Evolutionary conservation across 2,329 filamentous ascomycete species (phyloP).

Genomic region (Helotiales sp.): DNA sequence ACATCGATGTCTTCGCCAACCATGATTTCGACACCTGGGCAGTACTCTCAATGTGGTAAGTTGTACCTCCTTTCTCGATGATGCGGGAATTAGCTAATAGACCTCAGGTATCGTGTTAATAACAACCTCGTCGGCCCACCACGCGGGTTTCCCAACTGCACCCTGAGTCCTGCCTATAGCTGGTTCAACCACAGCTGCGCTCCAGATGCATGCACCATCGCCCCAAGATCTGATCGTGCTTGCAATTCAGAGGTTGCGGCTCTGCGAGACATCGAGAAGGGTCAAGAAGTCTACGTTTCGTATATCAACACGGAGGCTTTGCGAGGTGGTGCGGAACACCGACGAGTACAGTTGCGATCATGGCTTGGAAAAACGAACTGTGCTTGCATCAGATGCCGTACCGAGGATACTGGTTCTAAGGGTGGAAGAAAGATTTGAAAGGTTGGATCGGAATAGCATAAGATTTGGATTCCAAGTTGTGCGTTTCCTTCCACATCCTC

Average conservation of each 20-base stretch:
- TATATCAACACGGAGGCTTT: not conserved
- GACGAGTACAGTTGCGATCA: not conserved
- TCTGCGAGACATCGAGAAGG: slow-evolving; percentile 6
- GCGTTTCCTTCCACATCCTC: too few species aligned
- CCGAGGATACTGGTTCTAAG: not conserved
- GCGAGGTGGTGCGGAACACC: not conserved
- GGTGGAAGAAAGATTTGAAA: too few species aligned
- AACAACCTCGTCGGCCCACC: slow-evolving; percentile 2
- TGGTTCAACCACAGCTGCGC: slow-evolving; percentile 13
- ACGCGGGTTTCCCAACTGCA: not conserved
- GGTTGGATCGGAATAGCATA: too few species aligned
- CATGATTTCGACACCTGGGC: slow-evolving; percentile 7
- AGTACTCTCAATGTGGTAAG: slow-evolving; percentile 8
- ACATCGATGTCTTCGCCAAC: slow-evolving; percentile 7
- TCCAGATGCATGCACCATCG: not conserved
- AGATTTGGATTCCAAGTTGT: too few species aligned
- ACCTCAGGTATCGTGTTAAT: slow-evolving; percentile 1
- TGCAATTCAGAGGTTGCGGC: not conserved
- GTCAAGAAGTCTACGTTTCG: slow-evolving; percentile 9
- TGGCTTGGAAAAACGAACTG: not conserved
- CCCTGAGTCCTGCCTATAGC: slow-evolving; percentile 1
- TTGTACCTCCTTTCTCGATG: not conserved
- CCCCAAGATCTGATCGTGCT: not conserved
- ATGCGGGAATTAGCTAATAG: not conserved
- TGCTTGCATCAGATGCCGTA: not conserved